Conservation (phyloP, 768 basidiomycete species). For the Mycena indigotica region DNA sequence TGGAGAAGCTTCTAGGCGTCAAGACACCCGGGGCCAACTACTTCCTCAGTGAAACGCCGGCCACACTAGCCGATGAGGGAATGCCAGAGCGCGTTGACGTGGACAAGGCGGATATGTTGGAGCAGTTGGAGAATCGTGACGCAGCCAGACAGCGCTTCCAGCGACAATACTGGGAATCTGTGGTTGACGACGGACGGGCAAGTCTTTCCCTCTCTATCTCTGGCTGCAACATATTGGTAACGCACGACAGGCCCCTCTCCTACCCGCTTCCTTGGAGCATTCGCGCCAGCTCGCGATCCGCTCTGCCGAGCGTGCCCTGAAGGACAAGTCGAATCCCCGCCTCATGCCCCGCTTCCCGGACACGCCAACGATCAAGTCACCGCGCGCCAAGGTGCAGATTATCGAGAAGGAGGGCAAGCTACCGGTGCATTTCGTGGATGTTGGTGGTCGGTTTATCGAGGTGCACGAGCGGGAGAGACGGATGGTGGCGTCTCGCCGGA, state of each 20-base stretch:
- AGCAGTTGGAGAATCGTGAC: conserved; percentile 57
- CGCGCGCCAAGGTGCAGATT: conserved; percentile 38
- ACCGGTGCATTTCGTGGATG: conserved; percentile 68
- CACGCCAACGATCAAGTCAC: conserved; percentile 40
- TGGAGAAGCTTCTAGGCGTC: conserved; percentile 81
- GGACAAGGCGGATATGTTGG: conserved; percentile 62
- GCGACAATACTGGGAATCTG: conserved; percentile 78
- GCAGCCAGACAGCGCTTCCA: conserved; percentile 65
- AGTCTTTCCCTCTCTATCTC: conserved; percentile 21
- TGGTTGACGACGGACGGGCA: conserved; percentile 69
- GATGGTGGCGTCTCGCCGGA: conserved; percentile 51
- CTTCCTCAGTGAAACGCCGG: background rate
- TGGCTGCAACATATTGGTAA: background rate
- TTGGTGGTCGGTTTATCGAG: conserved; percentile 71
- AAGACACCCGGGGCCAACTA: conserved; percentile 23
- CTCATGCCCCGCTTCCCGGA: conserved; percentile 43
- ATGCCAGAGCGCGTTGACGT: conserved; percentile 35
- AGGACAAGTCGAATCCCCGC: conserved; percentile 40
- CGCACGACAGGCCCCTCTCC: conserved; percentile 56
- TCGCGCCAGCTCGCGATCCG: conserved; percentile 44
- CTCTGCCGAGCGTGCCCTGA: conserved; percentile 34
- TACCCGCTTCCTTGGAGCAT: conserved; percentile 57
- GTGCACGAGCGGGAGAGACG: conserved; percentile 53
- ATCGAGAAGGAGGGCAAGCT: conserved; percentile 49
- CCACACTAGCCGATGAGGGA: background rate